Percentiles rank a stretch among this genome's conserved stretches.
Evolutionary conservation across 139 green algal genomes (phyloP).

Genomic region (Haematococcus lacustris): DNA sequence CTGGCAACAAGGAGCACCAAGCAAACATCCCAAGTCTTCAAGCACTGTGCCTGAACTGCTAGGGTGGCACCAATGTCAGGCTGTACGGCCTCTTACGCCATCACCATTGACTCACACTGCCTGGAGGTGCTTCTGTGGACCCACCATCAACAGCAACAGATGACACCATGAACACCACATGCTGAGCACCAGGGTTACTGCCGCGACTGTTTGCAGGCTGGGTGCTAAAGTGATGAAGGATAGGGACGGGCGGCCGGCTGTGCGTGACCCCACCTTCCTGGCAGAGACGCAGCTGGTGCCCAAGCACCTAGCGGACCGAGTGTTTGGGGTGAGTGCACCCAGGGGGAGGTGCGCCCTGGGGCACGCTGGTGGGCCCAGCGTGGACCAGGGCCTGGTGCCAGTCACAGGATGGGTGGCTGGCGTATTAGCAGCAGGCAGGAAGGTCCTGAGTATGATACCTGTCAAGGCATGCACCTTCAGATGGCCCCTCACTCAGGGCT

Average conservation of each 20-base stretch:
- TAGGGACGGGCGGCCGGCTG: constrained; percentile 17
- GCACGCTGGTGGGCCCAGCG: neutral
- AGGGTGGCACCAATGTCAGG: too few relatives aligned
- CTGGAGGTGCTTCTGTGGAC: too few relatives aligned
- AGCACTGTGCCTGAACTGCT: too few relatives aligned
- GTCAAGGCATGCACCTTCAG: neutral
- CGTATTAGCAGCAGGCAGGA: neutral
- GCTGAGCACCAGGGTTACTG: too few relatives aligned
- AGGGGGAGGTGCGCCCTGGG: neutral
- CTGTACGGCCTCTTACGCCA: too few relatives aligned
- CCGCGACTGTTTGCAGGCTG: constrained; percentile 34
- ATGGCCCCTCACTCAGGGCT: neutral
- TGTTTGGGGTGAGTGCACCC: constrained; percentile 8
- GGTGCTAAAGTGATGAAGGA: constrained; percentile 37
- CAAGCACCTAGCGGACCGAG: constrained; percentile 9
- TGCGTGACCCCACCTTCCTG: constrained; percentile 42
- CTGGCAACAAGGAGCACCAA: too few relatives aligned
- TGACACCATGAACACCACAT: too few relatives aligned
- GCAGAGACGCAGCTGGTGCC: constrained; percentile 30
- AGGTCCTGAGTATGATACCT: neutral
- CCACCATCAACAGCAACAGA: too few relatives aligned
- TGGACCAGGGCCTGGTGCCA: neutral
- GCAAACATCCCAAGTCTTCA: too few relatives aligned
- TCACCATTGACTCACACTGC: too few relatives aligned
- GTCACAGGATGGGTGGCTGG: neutral